phyloP scores from a whole-genome alignment of 2,329 filamentous ascomycete species.

The Diaporthe sp. region DNA sequence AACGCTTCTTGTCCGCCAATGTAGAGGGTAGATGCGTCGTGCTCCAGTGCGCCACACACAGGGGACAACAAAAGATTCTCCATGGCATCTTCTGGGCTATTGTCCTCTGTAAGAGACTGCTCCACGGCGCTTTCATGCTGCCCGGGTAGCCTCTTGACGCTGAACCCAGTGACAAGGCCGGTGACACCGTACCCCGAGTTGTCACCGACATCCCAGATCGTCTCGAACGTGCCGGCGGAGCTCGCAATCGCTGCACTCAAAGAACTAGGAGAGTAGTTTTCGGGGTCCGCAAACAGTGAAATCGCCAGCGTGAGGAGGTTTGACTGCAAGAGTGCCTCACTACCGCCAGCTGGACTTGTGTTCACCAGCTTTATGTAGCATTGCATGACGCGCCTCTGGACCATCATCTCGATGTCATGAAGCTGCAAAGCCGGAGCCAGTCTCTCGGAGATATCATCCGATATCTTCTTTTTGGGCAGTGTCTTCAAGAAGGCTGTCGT shows the following conservation, averaged over 20 bases:
- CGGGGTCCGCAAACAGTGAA: constrained; percentile 92
- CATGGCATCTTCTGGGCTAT: constrained; percentile 75
- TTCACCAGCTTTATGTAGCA: constrained; percentile 95
- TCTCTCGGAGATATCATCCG: constrained; percentile 87
- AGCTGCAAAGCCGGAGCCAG: constrained; percentile 89
- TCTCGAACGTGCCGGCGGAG: constrained; percentile 90
- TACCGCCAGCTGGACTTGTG: constrained; percentile 86
- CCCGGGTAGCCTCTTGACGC: constrained; percentile 78
- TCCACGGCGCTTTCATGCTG: constrained; percentile 70
- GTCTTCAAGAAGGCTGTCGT: constrained; percentile 91
- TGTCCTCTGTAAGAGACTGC: constrained; percentile 61
- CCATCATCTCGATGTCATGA: constrained; percentile 92
- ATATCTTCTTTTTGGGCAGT: constrained; percentile 84
- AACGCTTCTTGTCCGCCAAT: constrained; percentile 66
- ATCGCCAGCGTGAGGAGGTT: constrained; percentile 92
- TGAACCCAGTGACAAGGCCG: constrained; percentile 84
- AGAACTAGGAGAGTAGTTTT: constrained; percentile 87
- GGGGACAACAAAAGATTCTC: constrained; percentile 76
- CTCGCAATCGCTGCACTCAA: constrained; percentile 93
- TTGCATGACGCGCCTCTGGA: constrained; percentile 91
- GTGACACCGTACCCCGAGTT: constrained; percentile 96
- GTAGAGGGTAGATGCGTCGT: constrained; percentile 89
- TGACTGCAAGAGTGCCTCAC: constrained; percentile 89
- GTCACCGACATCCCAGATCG: constrained; percentile 93
- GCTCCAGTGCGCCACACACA: constrained; percentile 86